Evolutionary conservation across 352 stramenopile genomes (phyloP).

Genomic region (Globisporangium barbulae): DNA sequence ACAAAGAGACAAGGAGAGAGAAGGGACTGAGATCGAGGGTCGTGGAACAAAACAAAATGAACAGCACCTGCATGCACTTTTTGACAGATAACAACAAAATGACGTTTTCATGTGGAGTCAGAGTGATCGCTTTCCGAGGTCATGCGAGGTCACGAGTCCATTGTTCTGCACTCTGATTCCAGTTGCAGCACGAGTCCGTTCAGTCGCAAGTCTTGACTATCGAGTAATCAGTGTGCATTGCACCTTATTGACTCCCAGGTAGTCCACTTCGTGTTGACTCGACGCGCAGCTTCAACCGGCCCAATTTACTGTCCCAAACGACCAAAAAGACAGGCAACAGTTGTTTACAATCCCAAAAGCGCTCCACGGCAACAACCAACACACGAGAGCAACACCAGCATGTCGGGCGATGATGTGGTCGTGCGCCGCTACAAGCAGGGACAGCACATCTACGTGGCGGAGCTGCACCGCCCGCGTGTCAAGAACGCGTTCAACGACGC

Average conservation of each 20-base stretch:
- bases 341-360: background rate
- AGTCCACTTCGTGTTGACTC: background rate
- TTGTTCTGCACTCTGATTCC: too few species aligned
- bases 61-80: conserved; percentile 4
- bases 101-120: conserved; percentile 1
- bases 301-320: background rate
- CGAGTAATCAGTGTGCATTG: too few species aligned
- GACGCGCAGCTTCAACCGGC: background rate
- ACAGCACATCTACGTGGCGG: conserved; percentile 64
- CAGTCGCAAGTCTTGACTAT: too few species aligned
- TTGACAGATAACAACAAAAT: conserved; percentile 1
- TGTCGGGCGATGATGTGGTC: conserved; percentile 11
- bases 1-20: background rate
- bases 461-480: conserved; percentile 66
- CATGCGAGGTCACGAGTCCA: too few species aligned
- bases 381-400: background rate
- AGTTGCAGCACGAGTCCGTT: too few species aligned
- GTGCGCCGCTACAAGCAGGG: conserved; percentile 48
- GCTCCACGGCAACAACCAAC: background rate
- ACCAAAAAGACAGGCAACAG: background rate
- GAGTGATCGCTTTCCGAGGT: background rate
- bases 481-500: conserved; percentile 91
- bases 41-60: background rate
- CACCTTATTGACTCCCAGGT: too few species aligned
- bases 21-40: background rate